phyloP scores from a whole-genome alignment of 2,329 filamentous ascomycete genomes.

The Fusarium sp. region DNA sequence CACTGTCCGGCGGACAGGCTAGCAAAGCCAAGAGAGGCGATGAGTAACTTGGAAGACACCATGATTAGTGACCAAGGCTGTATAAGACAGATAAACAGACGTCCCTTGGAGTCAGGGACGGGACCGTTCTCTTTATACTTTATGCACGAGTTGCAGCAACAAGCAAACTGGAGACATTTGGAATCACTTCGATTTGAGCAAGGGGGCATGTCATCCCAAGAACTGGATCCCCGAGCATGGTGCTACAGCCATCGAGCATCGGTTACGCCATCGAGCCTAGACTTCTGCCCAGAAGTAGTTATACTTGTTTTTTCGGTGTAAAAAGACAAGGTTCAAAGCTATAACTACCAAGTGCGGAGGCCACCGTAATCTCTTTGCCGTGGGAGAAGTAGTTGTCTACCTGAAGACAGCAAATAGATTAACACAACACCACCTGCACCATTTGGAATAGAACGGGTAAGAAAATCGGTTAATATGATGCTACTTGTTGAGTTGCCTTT shows the following conservation, averaged over 20 bases:
- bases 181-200: slow-evolving; percentile 1
- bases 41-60: slow-evolving; percentile 41
- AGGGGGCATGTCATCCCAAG: slow-evolving; percentile 1
- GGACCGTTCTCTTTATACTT: slow-evolving; percentile 26
- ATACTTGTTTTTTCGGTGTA: neutral
- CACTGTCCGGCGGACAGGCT: slow-evolving; percentile 48
- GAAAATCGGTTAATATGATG: neutral
- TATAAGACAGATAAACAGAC: neutral
- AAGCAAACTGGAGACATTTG: neutral
- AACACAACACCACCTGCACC: slow-evolving; percentile 11
- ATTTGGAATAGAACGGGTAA: neutral
- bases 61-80: slow-evolving; percentile 31
- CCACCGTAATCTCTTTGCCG: too few species aligned
- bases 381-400: neutral
- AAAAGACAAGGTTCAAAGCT: too few species aligned
- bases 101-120: neutral
- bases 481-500: neutral
- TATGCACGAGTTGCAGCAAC: neutral
- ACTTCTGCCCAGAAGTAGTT: neutral
- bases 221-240: slow-evolving; percentile 11
- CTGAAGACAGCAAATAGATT: slow-evolving; percentile 3
- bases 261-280: slow-evolving; percentile 8
- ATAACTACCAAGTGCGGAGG: too few species aligned
- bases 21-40: slow-evolving; percentile 43
- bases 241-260: slow-evolving; percentile 9